Conservation (phyloP, 2,329 filamentous ascomycete genomes). For the Aureobasidium vineae region DNA sequence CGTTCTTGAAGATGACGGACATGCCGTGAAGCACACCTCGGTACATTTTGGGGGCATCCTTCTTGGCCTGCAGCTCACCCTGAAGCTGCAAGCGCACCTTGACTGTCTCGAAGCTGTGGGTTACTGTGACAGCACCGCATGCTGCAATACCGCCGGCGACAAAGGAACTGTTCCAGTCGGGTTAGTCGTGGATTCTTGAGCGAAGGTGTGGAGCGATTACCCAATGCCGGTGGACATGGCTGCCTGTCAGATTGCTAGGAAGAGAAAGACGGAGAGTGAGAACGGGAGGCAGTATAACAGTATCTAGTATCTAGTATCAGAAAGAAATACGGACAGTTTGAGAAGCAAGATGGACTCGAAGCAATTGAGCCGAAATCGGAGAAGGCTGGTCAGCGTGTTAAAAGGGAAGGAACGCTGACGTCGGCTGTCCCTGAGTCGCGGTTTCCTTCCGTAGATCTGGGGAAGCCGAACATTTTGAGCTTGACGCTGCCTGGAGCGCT, state of each 20-base stretch:
- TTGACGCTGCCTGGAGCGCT: constrained; percentile 1
- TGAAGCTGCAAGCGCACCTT: constrained; percentile 98
- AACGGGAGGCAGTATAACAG: neutral
- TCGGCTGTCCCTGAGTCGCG: constrained; percentile 5
- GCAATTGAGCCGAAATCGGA: constrained; percentile 7
- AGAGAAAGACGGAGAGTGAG: neutral
- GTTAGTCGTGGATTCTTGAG: constrained; percentile 2
- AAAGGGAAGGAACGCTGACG: constrained; percentile 1
- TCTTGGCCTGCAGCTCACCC: constrained; percentile 87
- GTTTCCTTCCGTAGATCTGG: constrained; percentile 8
- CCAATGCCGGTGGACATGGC: constrained; percentile 52
- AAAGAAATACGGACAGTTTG: neutral
- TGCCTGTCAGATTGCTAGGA: neutral
- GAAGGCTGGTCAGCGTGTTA: neutral
- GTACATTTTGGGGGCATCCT: constrained; percentile 83
- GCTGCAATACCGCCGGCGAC: constrained; percentile 94
- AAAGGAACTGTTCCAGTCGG: constrained; percentile 63
- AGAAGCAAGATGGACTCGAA: constrained; percentile 5
- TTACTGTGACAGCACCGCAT: constrained; percentile 95
- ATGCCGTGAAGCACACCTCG: constrained; percentile 89
- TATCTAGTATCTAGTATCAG: neutral
- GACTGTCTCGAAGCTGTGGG: constrained; percentile 97
- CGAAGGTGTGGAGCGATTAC: constrained; percentile 33
- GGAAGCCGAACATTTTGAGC: constrained; percentile 20
- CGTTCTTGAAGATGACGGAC: constrained; percentile 83